Evolutionary conservation across 192 early-diverging fungal species (phyloP), one percentile per base, ranked within the genome.

Genomic region (Coemansia erecta): DNA sequence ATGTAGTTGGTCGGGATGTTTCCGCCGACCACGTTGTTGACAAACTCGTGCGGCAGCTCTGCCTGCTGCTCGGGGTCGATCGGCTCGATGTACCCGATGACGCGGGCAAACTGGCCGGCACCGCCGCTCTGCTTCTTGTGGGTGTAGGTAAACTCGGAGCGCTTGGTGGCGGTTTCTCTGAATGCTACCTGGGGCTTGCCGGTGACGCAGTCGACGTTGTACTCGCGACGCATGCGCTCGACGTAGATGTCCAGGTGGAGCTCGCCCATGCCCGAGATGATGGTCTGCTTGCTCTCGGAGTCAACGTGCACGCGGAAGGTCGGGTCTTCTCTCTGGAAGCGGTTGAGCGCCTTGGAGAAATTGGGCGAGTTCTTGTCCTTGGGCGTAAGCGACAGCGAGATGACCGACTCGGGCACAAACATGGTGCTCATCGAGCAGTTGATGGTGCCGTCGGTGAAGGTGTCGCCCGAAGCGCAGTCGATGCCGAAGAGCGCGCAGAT

Each of bases 71-170:
- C 82, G 12, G 63, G 52, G 19, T 81, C 80, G 44, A 94, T 86
- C 2, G 92, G 92, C 73, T 98, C 96, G 57, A 98, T 90, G 73
- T 86, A 92, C 40, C 94, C 94, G 37, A 86, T 67, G 50, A 98
- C 92, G 63, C 89, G 87, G 66, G 85, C 97, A 66, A 90, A 98
- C 80, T 98, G 97, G 63, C 97, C 97, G 42, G 93, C 84, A 63
- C 97, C 97, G 58, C 97, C 97, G 56, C 86, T 85, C 81, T 98
- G 97, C 81, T 98, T 98, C 89, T 97, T 97, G 83, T 98, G 97
- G 0, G 94, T 97, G 83, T 96, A 98, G 72, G 91, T 86, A 76
- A 98, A 97, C 56, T 84, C 80, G 49, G 88, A 81, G 47, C 83
- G 74, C 33, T 70, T 61, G 7, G 85, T 86, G 60, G 94, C 87